Conservation (phyloP, 2,329 filamentous ascomycete species). For the Sclerotinia spermophila region DNA sequence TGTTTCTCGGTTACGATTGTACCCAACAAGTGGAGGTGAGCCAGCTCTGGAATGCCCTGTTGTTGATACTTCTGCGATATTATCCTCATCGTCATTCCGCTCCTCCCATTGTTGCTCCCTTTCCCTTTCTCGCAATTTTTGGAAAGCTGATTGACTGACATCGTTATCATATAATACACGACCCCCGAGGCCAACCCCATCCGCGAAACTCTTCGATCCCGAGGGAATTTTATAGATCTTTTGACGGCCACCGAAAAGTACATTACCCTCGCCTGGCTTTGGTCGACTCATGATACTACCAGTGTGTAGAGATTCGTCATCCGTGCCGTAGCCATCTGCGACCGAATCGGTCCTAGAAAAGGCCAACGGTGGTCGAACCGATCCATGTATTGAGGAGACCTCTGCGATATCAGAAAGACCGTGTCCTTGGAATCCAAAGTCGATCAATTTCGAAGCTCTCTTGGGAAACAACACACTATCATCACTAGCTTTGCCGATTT, state of each 20-base stretch:
- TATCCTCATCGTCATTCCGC: conserved; percentile 35
- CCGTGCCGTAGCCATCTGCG: conserved; percentile 58
- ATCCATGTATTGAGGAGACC: conserved; percentile 72
- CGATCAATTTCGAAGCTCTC: conserved; percentile 73
- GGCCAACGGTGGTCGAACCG: conserved; percentile 55
- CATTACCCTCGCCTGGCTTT: conserved; percentile 84
- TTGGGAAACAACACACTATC: conserved; percentile 87
- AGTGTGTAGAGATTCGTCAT: conserved; percentile 57
- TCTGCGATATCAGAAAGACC: conserved; percentile 83
- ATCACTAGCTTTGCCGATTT: conserved; percentile 90
- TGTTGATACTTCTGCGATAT: conserved; percentile 12
- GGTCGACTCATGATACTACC: conserved; percentile 80
- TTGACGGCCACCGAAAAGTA: conserved; percentile 89
- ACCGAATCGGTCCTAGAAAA: conserved; percentile 63
- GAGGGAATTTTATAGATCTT: conserved; percentile 85
- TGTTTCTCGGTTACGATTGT: conserved; percentile 75
- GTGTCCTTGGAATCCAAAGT: conserved; percentile 48
- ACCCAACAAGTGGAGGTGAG: conserved; percentile 58
- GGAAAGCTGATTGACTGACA: conserved; percentile 77
- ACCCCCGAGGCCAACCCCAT: conserved; percentile 53
- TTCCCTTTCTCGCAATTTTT: conserved; percentile 59
- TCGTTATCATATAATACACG: conserved; percentile 83
- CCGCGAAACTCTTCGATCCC: conserved; percentile 42
- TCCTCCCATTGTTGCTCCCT: conserved; percentile 39
- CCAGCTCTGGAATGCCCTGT: conserved; percentile 45